These are phyloP conservation scores for Solanum gracilifrons DNA, from an alignment of 257 asterid genomes.

Conservation along the genomic window DNA sequence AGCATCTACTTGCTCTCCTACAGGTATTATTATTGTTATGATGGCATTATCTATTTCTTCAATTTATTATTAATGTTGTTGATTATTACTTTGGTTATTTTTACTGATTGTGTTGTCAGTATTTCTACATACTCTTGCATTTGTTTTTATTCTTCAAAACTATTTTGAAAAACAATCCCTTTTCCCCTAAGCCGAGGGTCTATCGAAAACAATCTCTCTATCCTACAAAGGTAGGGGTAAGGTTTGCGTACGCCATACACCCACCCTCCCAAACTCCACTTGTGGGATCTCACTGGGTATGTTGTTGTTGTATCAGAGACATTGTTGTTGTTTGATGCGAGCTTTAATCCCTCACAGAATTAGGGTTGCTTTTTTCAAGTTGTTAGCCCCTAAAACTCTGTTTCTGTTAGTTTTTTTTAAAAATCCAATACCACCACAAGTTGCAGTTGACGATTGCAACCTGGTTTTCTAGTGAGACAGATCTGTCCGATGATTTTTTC, in stretches of 20 bases:
- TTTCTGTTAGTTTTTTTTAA: not conserved
- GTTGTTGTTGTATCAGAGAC: not conserved
- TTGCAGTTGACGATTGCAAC: not conserved
- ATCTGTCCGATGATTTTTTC: not conserved
- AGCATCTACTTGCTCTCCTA: not conserved
- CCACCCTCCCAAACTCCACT: not conserved
- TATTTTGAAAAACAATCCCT: not conserved
- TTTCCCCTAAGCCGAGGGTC: not conserved
- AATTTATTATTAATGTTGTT: not conserved
- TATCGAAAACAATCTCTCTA: not conserved
- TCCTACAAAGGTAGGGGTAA: not conserved
- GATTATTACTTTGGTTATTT: not conserved
- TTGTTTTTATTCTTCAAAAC: not conserved
- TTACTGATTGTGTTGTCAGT: not conserved
- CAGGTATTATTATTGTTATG: not conserved
- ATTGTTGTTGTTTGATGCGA: not conserved
- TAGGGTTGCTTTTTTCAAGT: not conserved
- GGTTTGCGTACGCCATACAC: not conserved
- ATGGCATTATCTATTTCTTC: not conserved
- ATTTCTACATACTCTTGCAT: not conserved
- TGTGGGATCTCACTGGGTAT: not conserved
- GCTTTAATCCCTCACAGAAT: not conserved
- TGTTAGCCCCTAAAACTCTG: not conserved
- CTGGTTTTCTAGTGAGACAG: not conserved
- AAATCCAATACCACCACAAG: not conserved